Evolutionary conservation across 2,329 filamentous ascomycete genomes (phyloP), one percentile per base, ranked within the genome.

Genomic region (Fusarium stilboides): DNA sequence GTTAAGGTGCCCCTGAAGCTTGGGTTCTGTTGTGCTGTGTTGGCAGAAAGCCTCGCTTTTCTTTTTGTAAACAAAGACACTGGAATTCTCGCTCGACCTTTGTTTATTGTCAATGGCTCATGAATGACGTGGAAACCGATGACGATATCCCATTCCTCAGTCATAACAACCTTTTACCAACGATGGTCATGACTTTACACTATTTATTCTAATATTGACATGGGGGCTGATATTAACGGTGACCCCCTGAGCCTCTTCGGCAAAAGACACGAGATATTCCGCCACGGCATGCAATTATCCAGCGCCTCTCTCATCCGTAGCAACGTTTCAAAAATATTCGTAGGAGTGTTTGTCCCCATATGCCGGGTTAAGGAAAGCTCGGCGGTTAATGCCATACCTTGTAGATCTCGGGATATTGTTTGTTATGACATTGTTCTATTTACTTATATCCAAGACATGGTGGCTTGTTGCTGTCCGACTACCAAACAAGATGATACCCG

Each of bases 1-100:
- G 60, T 60, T 31, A 4, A 43, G 42, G 53, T 50, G 45, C 53
- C 66, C 67, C 67, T 70, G 57, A 69, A 52, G 26, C 33, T 61
- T 40, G 28, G 37, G 26, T 42, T 34, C 33, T 50, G 47, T 43
- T 31, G 22, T 50, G 47, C 39, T 31, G 22, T 33, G 39, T 51
- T 22, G 6, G 12, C 39, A 31, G 24, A 33, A 56, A 62, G 67
- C 67, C 57, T 69, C 67, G 43, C 47, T 53, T 50, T 59, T 31
- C 50, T 70, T 70, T 54, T 53, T 49, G 52, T 50, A 56, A 67
- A 58, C 44, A 55, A 40, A 53, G 33, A 33, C 37, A 57, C 49
- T 37, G 7, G 36, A 22, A n/a, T 31, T 28, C 19, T 22, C 14
- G 31, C 26, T 14, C 20, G 20, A 9, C 12, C 43, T 31, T 40